phyloP scores from a whole-genome alignment of 805 yeast species.

The Saccharomycodes ludwigii region DNA sequence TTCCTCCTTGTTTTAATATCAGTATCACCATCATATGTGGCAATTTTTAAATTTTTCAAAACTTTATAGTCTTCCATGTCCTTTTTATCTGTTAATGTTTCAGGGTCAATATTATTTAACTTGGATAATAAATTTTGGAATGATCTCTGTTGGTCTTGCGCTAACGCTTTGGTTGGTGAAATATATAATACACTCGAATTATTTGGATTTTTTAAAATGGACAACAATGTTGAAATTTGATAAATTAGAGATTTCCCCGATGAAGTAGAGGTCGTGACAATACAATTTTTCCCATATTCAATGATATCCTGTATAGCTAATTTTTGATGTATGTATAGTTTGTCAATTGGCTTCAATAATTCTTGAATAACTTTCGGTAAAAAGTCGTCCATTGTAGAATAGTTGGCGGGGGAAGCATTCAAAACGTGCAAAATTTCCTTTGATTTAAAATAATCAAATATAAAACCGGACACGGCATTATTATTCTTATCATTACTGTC shows the following conservation, averaged over 20 bases:
- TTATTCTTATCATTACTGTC: conserved; percentile 3
- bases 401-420: conserved; percentile 1
- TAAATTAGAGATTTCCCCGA: conserved; percentile 92
- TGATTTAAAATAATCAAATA: conserved; percentile 5
- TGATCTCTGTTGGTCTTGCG: conserved; percentile 92
- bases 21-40: conserved; percentile 93
- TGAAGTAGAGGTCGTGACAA: conserved; percentile 89
- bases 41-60: conserved; percentile 37
- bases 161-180: conserved; percentile 94
- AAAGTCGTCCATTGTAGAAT: conserved; percentile 2
- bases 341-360: conserved; percentile 13
- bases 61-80: background rate
- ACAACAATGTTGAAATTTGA: conserved; percentile 66
- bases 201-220: conserved; percentile 28
- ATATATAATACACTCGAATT: conserved; percentile 63
- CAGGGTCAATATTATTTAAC: conserved; percentile 27
- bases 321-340: conserved; percentile 72
- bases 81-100: conserved; percentile 5
- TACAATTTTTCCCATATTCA: conserved; percentile 49
- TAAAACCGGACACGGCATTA: conserved; percentile 2
- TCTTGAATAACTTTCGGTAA: conserved; percentile 3
- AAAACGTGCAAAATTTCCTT: conserved; percentile 4
- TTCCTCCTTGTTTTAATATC: conserved; percentile 37
- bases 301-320: conserved; percentile 51
- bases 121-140: conserved; percentile 42